These are phyloP conservation scores for Vitis hybrid DNA, from an alignment of 177 flowering plant genomes.

Conservation along the genomic window DNA sequence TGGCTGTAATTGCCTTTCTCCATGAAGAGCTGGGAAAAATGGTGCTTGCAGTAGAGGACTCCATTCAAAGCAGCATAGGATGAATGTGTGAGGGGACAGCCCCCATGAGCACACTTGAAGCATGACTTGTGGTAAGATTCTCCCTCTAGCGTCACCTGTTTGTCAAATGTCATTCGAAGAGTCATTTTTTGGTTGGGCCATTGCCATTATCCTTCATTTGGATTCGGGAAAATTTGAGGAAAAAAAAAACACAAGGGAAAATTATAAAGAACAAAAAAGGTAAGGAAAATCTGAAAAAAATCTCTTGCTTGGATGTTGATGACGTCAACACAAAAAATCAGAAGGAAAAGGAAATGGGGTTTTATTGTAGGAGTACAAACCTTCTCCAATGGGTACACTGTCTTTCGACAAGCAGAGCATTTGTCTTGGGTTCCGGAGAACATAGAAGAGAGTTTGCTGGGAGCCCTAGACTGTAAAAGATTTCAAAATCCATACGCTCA, in stretches of 20 bases:
- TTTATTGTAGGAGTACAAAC: constrained; percentile 22
- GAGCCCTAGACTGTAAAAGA: constrained; percentile 52
- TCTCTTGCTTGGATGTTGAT: no score
- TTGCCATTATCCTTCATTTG: no score
- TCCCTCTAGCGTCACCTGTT: constrained; percentile 64
- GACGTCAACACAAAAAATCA: neutral
- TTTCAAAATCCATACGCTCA: neutral
- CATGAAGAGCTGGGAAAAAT: constrained; percentile 73
- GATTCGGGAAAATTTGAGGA: no score
- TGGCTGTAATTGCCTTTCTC: constrained; percentile 71
- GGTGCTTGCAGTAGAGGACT: constrained; percentile 67
- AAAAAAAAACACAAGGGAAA: no score
- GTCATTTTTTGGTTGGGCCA: neutral
- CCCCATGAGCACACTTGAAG: constrained; percentile 74
- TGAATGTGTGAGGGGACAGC: constrained; percentile 68
- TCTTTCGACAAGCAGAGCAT: constrained; percentile 75
- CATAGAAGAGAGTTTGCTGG: constrained; percentile 72
- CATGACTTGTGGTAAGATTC: constrained; percentile 67
- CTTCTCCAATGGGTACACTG: constrained; percentile 84
- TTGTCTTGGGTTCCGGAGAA: constrained; percentile 91
- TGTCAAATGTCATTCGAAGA: neutral
- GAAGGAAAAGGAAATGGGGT: neutral
- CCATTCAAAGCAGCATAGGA: constrained; percentile 74
- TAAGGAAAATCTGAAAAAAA: no score
- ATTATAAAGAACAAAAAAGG: no score